Base-by-base conservation (phyloP, 306 rosid species). In the Macrotyloma uniflorum region DNA sequence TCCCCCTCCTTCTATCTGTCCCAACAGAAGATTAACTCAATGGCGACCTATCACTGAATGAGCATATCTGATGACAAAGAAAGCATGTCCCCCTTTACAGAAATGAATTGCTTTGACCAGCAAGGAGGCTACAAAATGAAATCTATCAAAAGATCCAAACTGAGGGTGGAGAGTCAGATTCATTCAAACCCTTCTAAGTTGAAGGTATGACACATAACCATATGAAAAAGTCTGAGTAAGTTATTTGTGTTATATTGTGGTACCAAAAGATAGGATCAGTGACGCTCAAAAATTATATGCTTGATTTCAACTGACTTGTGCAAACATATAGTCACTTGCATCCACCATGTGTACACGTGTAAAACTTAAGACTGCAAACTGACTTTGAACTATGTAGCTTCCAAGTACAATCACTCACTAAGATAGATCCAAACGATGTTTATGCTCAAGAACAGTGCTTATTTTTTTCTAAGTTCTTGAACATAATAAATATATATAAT, bases 61-160 rank as follows among this genome's bases (percentile, higher is more conserved):
- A 61, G 33, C 78, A 79, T 35, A 70, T 46, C 28, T 9, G 24
- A 46, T 62, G 59, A 78, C 23, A 58, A 45, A 69, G 28, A 32
- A 32, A 15, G 7, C 5, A 3, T 40, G 15, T 2, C 5, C 12
- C 12, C 32, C 63, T 16, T 59, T 5, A 28, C 49, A 67, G 23
- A 67, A 67, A 42, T 18, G 3, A 30, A 26, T 40, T 40, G 68
- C 58, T 54, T 67, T 38, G 30, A 67, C 38, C 74, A 6, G 23
- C 15, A 23, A 65, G 62, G 19, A 38, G 23, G 76, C 49, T 58
- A 32, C 14, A 13, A 61, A 69, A 30, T 28, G 28, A 73, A 55
- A 35, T 36, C 45, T 36, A 53, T 23, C 26, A 9, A 51, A 63
- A 23, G 23, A 47, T 30, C 10, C n/a, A 30, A 58, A 12, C 26